Evolutionary conservation across 352 stramenopile genomes (phyloP), one percentile per base, ranked within the genome.

Genomic region (Globisporangium spiculum): DNA sequence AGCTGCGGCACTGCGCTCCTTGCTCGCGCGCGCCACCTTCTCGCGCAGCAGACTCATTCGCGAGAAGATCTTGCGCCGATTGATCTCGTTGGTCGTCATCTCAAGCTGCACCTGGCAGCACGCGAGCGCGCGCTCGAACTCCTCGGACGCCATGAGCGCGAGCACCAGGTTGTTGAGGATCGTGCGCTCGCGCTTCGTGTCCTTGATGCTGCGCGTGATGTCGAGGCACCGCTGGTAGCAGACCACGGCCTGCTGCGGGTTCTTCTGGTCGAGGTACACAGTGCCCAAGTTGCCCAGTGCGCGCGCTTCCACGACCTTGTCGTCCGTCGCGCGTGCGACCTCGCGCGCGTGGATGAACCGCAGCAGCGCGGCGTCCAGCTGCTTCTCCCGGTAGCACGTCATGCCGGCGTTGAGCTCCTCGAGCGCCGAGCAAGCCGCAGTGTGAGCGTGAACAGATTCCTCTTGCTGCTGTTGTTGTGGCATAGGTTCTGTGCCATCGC

Each of bases 121-220:
- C 24, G 67, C 61, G 57, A 91, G 79, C 34, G 85, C 83, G 9
- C 75, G 73, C 16, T 80, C 70, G 24, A 83, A 89, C 54, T 91
- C 76, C 20, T 90, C 78, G 30, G 76, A 79, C 1, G 83, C 87
- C 61, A 89, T 89, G 48, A 89, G 72, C 9, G 87, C 83, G 20
- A 94, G 84, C 48, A 94, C 84, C 10, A 94, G 74, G 60, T 94
- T 94, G 73, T 94, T 93, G 20, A 94, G 76, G 64, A 94, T 93
- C 4, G 84, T 91, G 14, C 85, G 85, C 63, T 94, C 87, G 9
- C 87, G 79, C 66, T 93, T 94, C 26, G 80, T 77, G 60, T 93
- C 85, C 14, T 84, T 75, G 50, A 93, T 89, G 3, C 79, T 75
- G 12, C 81, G 82, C 9, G 85, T 92, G 63, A 93, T 89, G 57